Base-by-base conservation (phyloP, 306 rosid genomes). In the Heteromeles arbutifolia region DNA sequence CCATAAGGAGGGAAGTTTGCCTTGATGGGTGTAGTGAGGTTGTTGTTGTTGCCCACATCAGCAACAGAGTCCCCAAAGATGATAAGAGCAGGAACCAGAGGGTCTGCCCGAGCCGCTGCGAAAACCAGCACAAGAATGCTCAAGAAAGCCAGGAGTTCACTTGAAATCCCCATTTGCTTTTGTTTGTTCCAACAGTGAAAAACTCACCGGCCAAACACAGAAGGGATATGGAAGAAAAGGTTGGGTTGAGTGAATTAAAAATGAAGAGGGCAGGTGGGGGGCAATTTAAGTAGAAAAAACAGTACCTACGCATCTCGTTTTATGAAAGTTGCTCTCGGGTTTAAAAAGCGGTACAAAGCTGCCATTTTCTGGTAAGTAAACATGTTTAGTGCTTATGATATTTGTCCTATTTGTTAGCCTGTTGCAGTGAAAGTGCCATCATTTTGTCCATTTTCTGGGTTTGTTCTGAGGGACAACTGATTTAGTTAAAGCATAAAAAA, bases 61-160 rank as follows among this genome's bases (percentile, higher is more conserved):
- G 86, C 89, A 43, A 79, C 87, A 21, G 95, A 90, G 79, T 90
- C 92, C 4, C 96, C 96, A 13, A 88, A 90, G 70, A 82, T 86
- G 71, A 84, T 77, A 1, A 88, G 63, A 21, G 92, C 92, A 28
- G 96, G 90, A 65, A 90, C 92, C 65, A 84, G 76, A 78, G 92
- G 96, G 31, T 77, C 85, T 10, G 87, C 82, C 43, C 25, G 57
- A 73, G 77, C 83, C 29, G 64, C 75, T 4, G 80, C 63, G 76
- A 78, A 79, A 83, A 74, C 19, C 69, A 82, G 50, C 52, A 74
- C 69, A 43, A 75, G 66, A 77, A 86, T 72, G 56, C 18, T 22
- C 56, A 87, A 44, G 66, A 56, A 64, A 71, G 53, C 69, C 79
- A 80, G 69, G 72, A 75, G 53, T 56, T 32, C 25, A n/a, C 59